Evolutionary conservation across 768 basidiomycete genomes (phyloP).

Genomic region (Nidularia pulvinata): DNA sequence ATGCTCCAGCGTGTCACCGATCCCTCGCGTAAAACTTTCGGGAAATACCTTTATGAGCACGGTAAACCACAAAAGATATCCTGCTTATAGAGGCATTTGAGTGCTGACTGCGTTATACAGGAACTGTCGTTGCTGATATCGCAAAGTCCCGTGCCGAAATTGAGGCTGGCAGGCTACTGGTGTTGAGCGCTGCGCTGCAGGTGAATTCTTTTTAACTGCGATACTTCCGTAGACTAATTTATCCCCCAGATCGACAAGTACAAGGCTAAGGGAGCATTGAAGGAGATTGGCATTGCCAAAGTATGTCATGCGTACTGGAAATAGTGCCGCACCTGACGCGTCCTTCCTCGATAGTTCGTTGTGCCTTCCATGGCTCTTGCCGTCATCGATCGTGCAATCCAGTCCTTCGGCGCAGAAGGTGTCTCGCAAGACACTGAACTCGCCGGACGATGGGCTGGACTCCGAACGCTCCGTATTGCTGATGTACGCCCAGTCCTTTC

Average conservation of each 20-base stretch:
- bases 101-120: constrained; percentile 28
- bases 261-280: constrained; percentile 92
- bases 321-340: too few species aligned
- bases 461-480: constrained; percentile 88
- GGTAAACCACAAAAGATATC: constrained; percentile 41
- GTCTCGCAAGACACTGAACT: constrained; percentile 88
- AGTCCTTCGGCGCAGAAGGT: constrained; percentile 96
- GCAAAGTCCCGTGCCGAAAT: constrained; percentile 94
- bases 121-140: constrained; percentile 88
- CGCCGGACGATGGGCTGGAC: constrained; percentile 71
- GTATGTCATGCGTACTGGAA: constrained; percentile 31
- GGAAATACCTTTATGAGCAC: constrained; percentile 89
- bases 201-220: constrained; percentile 24
- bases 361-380: constrained; percentile 89
- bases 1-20: constrained; percentile 95
- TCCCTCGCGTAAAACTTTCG: constrained; percentile 89
- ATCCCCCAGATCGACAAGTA: constrained; percentile 76
- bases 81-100: neutral
- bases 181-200: constrained; percentile 90
- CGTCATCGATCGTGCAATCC: constrained; percentile 95
- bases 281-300: constrained; percentile 98
- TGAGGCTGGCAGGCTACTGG: constrained; percentile 84
- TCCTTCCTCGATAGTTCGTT: constrained; percentile 63
- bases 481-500: constrained; percentile 52
- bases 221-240: too few species aligned